Evolutionary conservation across 2,329 filamentous ascomycete genomes (phyloP).

Genomic region (Penicillium sumatraense): DNA sequence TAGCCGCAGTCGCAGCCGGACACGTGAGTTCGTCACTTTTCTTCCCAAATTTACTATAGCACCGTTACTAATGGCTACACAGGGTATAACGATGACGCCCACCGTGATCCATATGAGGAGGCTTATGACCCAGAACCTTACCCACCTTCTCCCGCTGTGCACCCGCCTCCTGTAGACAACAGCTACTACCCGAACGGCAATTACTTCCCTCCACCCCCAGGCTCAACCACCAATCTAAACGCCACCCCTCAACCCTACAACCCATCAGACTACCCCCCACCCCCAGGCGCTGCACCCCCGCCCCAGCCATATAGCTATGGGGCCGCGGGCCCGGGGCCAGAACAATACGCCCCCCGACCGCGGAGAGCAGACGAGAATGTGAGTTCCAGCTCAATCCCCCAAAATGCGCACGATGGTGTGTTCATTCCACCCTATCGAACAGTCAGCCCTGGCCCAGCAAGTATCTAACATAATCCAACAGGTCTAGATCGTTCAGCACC

Average conservation of each 20-base stretch:
- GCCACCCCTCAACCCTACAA: slow-evolving; percentile 38
- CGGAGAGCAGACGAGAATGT: slow-evolving; percentile 55
- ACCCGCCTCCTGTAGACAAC: slow-evolving; percentile 37
- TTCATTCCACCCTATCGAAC: slow-evolving; percentile 25
- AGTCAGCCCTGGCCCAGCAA: neutral
- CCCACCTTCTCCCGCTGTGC: slow-evolving; percentile 39
- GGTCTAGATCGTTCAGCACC: slow-evolving; percentile 22
- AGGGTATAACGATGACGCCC: slow-evolving; percentile 37
- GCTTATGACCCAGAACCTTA: slow-evolving; percentile 46
- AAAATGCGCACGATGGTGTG: slow-evolving; percentile 49
- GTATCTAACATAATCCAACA: slow-evolving; percentile 12
- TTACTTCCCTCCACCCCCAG: slow-evolving; percentile 51
- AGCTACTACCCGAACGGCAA: slow-evolving; percentile 47
- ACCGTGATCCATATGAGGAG: slow-evolving; percentile 47
- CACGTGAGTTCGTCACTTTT: slow-evolving; percentile 45
- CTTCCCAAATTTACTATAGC: slow-evolving; percentile 3
- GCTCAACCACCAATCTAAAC: slow-evolving; percentile 30
- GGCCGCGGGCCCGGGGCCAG: slow-evolving; percentile 36
- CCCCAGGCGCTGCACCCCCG: slow-evolving; percentile 43
- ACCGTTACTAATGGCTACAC: slow-evolving; percentile 13
- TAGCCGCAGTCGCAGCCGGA: slow-evolving; percentile 28
- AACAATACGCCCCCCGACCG: slow-evolving; percentile 45
- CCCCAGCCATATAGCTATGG: slow-evolving; percentile 46
- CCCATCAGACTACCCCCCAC: slow-evolving; percentile 48
- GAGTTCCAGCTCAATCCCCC: slow-evolving; percentile 46